These are phyloP conservation scores for Aspergillus aculeatinus DNA, from an alignment of 2,329 filamentous ascomycete species.

Conservation along the genomic window DNA sequence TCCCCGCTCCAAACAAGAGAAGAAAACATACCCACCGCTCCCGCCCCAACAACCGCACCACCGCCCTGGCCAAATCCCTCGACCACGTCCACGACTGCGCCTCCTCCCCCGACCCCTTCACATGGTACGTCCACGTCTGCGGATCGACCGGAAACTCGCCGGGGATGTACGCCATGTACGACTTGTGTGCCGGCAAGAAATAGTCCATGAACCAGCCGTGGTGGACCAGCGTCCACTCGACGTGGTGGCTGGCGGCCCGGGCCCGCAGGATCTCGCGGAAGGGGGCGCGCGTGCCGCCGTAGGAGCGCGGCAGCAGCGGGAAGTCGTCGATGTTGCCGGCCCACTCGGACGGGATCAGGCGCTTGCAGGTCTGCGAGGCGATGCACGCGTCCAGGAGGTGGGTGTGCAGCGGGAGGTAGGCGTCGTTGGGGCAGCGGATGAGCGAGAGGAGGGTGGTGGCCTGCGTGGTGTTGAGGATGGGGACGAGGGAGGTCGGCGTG, in stretches of 20 bases:
- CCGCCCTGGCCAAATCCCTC: slow-evolving; percentile 7
- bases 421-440: not conserved
- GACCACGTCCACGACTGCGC: slow-evolving; percentile 1
- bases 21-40: not conserved
- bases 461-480: not conserved
- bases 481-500: slow-evolving; percentile 1
- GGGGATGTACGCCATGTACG: not conserved
- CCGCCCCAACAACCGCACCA: not conserved
- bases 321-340: slow-evolving; percentile 8
- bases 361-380: slow-evolving; percentile 6
- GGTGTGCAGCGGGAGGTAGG: not conserved
- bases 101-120: slow-evolving; percentile 2
- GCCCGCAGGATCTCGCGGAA: not conserved
- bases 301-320: slow-evolving; percentile 5
- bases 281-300: not conserved
- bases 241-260: not conserved
- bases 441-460: slow-evolving; percentile 8
- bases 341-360: slow-evolving; percentile 13
- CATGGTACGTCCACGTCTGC: not conserved
- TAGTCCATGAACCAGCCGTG: slow-evolving; percentile 10
- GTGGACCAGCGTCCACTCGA: slow-evolving; percentile 9
- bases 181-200: not conserved
- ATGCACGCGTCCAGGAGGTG: slow-evolving; percentile 8
- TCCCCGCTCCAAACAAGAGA: not conserved
- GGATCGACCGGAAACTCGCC: slow-evolving; percentile 7